phyloP scores from a whole-genome alignment of 2,329 filamentous ascomycete genomes.

The Phialocephala sp. region DNA sequence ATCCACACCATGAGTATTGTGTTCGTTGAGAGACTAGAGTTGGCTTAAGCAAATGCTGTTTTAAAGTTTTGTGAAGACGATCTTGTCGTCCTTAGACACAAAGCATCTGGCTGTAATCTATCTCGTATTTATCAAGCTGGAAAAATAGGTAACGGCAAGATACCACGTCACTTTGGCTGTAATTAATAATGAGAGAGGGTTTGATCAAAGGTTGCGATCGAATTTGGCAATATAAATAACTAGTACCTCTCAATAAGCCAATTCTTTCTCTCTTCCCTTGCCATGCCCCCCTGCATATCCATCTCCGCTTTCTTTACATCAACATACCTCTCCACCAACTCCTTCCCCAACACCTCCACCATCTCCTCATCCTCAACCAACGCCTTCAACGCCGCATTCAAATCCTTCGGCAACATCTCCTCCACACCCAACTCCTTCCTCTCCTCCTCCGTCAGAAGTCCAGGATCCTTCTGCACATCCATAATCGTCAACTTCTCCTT shows the following conservation, averaged over 20 bases:
- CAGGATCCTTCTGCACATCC: constrained; percentile 63
- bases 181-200: too few relatives aligned
- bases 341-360: constrained; percentile 51
- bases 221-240: not conserved
- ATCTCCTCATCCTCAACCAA: constrained; percentile 57
- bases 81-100: not conserved
- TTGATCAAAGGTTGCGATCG: too few relatives aligned
- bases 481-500: constrained; percentile 51
- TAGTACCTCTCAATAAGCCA: constrained; percentile 74
- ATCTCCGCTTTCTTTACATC: constrained; percentile 65
- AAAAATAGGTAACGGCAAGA: too few relatives aligned
- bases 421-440: constrained; percentile 58
- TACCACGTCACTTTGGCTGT: too few relatives aligned
- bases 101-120: not conserved
- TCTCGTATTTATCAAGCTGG: too few relatives aligned
- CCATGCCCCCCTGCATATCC: constrained; percentile 56
- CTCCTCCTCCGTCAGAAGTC: constrained; percentile 52
- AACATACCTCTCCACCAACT: constrained; percentile 61
- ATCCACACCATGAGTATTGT: not conserved
- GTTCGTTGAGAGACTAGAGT: not conserved
- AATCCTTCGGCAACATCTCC: constrained; percentile 57
- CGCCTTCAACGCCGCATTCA: constrained; percentile 60
- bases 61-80: not conserved
- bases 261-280: constrained; percentile 50
- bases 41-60: not conserved